Conservation (phyloP, 2,329 filamentous ascomycete genomes). For the Chaetomium olivaceum region DNA sequence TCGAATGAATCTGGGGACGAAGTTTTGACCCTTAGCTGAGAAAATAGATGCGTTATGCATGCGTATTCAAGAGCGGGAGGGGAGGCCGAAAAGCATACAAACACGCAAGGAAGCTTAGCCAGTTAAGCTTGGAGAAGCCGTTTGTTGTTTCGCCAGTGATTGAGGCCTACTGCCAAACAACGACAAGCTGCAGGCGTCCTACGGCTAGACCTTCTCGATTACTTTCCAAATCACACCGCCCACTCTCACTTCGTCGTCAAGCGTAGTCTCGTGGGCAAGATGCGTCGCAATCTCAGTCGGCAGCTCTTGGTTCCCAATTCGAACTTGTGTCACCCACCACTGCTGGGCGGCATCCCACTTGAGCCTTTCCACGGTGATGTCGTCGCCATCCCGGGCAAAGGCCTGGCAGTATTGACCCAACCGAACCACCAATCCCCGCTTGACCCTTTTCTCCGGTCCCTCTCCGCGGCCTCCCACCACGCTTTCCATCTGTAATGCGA, state of each 20-base stretch:
- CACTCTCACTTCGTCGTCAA: slow-evolving; percentile 19
- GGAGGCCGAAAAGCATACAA: neutral
- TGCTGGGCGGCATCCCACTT: slow-evolving; percentile 16
- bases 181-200: neutral
- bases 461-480: neutral
- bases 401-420: slow-evolving; percentile 26
- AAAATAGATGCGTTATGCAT: neutral
- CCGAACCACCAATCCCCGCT: slow-evolving; percentile 24
- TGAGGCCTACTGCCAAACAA: neutral
- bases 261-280: slow-evolving; percentile 5
- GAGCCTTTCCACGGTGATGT: slow-evolving; percentile 20
- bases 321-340: slow-evolving; percentile 13
- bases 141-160: neutral
- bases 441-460: neutral
- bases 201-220: slow-evolving; percentile 29
- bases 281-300: slow-evolving; percentile 20
- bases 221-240: slow-evolving; percentile 24
- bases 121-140: neutral
- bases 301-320: slow-evolving; percentile 16
- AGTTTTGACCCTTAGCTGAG: neutral
- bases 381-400: slow-evolving; percentile 18
- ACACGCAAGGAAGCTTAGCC: neutral
- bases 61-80: neutral
- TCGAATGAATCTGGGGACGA: neutral
- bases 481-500: slow-evolving; percentile 45